Evolutionary conservation across 2,329 filamentous ascomycete species (phyloP).

Genomic region (Tolypocladium tropicale): DNA sequence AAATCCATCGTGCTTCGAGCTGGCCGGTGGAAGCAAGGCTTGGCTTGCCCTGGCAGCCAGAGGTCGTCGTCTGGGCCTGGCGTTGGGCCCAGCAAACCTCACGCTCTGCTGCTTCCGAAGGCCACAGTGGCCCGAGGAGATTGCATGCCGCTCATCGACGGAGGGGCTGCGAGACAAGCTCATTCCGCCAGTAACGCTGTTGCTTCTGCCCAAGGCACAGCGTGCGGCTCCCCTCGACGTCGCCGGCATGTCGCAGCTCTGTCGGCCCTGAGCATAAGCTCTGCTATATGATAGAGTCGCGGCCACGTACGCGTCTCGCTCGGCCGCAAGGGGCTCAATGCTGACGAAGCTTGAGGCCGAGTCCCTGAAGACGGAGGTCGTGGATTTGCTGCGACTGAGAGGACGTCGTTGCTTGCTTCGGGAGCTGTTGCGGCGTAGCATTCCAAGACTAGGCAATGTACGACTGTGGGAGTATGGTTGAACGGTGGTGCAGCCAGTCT

Average conservation of each 20-base stretch:
- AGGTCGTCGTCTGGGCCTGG: slow-evolving; percentile 15
- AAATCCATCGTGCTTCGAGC: not conserved
- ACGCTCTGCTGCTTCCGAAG: slow-evolving; percentile 42
- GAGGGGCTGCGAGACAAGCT: slow-evolving; percentile 6
- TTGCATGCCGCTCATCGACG: slow-evolving; percentile 9
- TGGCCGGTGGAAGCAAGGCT: not conserved
- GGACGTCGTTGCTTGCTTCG: slow-evolving; percentile 28
- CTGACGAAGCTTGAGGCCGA: slow-evolving; percentile 33
- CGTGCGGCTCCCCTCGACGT: not conserved
- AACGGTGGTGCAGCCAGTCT: not conserved
- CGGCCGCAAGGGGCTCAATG: slow-evolving; percentile 37
- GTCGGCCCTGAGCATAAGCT: slow-evolving; percentile 35
- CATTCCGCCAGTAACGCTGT: slow-evolving; percentile 10
- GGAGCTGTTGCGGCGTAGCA: slow-evolving; percentile 40
- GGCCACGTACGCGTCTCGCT: slow-evolving; percentile 51
- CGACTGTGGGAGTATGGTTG: not conserved
- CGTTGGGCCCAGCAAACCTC: slow-evolving; percentile 35
- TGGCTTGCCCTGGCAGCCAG: slow-evolving; percentile 17
- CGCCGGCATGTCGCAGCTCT: slow-evolving; percentile 6
- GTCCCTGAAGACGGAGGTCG: slow-evolving; percentile 30
- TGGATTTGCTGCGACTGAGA: slow-evolving; percentile 43
- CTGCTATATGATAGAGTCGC: slow-evolving; percentile 50
- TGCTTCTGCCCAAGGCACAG: slow-evolving; percentile 8
- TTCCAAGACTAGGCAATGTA: slow-evolving; percentile 10
- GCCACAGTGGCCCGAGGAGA: slow-evolving; percentile 2